These are phyloP conservation scores for Fusarium algeriense DNA, from an alignment of 2,329 filamentous ascomycete genomes.

Conservation along the genomic window DNA sequence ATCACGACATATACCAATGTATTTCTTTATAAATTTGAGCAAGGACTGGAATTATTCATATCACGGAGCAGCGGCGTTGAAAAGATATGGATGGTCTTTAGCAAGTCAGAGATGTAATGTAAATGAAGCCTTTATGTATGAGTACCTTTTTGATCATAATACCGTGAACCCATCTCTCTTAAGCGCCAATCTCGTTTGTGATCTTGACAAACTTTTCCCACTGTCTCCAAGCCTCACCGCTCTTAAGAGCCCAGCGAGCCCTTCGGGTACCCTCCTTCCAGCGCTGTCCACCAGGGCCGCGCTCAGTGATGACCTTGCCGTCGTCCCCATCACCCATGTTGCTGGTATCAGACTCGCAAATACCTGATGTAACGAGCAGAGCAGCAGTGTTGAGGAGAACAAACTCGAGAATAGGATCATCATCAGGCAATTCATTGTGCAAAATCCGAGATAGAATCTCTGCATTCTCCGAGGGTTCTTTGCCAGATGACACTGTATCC, in stretches of 20 bases:
- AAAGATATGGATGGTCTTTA: neutral
- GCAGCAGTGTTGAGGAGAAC: slow-evolving; percentile 95
- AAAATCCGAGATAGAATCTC: slow-evolving; percentile 83
- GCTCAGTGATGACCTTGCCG: slow-evolving; percentile 82
- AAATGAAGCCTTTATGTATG: slow-evolving; percentile 7
- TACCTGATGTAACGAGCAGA: slow-evolving; percentile 84
- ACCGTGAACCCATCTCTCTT: neutral
- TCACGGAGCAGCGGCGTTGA: slow-evolving; percentile 10
- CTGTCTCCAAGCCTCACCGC: slow-evolving; percentile 85
- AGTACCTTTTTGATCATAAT: slow-evolving; percentile 1
- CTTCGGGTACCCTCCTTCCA: slow-evolving; percentile 96
- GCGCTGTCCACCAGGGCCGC: slow-evolving; percentile 84
- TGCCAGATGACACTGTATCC: slow-evolving; percentile 82
- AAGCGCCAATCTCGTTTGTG: slow-evolving; percentile 68
- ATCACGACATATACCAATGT: slow-evolving; percentile 8
- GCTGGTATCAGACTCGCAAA: slow-evolving; percentile 86
- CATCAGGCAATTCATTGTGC: slow-evolving; percentile 75
- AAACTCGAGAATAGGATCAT: slow-evolving; percentile 91
- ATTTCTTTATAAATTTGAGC: neutral
- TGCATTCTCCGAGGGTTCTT: slow-evolving; percentile 89
- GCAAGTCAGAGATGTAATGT: slow-evolving; percentile 2
- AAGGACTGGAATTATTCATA: slow-evolving; percentile 29
- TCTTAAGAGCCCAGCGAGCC: slow-evolving; percentile 88
- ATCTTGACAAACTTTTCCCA: slow-evolving; percentile 87
- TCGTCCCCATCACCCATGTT: slow-evolving; percentile 85